phyloP scores from a whole-genome alignment of 1,284 basidiomycete genomes.

The Uromyces viciae-fabae region DNA sequence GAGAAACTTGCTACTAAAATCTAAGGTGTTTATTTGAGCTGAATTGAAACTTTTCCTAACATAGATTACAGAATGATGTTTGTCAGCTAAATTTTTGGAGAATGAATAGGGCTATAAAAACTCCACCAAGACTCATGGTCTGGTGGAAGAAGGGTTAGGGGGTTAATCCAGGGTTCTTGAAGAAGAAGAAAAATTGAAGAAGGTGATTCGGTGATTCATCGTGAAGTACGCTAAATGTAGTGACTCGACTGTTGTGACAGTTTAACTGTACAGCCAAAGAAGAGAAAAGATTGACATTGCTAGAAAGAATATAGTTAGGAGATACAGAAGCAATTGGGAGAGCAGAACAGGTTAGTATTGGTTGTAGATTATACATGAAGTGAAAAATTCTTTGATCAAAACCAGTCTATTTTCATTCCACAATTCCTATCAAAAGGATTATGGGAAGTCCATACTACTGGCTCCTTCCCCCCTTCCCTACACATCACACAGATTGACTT shows the following conservation, averaged over 20 bases:
- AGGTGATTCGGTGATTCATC: not conserved
- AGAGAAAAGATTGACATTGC: not conserved
- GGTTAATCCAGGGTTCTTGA: constrained; percentile 5
- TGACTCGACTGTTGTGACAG: not conserved
- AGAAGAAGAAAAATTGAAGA: not conserved
- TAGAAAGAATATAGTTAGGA: not conserved
- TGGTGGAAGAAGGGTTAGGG: not conserved
- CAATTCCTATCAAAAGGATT: not conserved
- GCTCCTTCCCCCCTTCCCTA: not conserved
- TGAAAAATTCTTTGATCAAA: not conserved
- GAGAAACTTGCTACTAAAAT: not conserved
- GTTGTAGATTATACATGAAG: not conserved
- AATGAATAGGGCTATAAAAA: not conserved
- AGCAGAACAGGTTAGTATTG: not conserved
- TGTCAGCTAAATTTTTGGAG: not conserved
- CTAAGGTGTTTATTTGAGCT: not conserved
- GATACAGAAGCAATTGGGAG: not conserved
- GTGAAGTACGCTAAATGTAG: not conserved
- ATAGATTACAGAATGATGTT: not conserved
- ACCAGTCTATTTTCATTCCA: not conserved
- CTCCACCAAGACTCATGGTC: not conserved
- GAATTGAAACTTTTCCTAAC: not conserved
- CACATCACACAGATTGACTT: not conserved
- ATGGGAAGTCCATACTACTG: not conserved
- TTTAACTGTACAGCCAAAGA: not conserved